Conservation (phyloP, 441 rosid species). For the Eugenia klotzschiana region DNA sequence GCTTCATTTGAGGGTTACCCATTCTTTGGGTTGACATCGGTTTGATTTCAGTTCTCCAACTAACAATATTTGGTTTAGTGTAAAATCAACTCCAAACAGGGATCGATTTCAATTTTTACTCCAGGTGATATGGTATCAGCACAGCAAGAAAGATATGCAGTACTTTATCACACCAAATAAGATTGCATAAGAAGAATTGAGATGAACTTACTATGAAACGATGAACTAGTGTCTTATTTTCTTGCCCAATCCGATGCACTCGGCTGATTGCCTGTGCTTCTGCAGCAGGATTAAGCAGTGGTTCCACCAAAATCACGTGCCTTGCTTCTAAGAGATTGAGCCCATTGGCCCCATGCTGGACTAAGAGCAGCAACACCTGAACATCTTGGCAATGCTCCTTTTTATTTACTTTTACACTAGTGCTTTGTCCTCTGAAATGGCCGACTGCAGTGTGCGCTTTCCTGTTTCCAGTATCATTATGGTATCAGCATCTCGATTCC, state of each 20-base stretch:
- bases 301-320: conserved; percentile 91
- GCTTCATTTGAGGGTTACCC: not conserved
- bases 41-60: not conserved
- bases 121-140: not conserved
- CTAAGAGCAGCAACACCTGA: conserved; percentile 72
- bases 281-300: conserved; percentile 86
- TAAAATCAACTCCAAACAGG: not conserved
- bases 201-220: conserved; percentile 57
- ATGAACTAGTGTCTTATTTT: conserved; percentile 65
- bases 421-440: conserved; percentile 47
- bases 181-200: not conserved
- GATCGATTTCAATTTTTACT: not conserved
- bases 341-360: conserved; percentile 96
- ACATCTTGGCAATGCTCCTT: conserved; percentile 13
- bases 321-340: conserved; percentile 93
- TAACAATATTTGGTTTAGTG: not conserved
- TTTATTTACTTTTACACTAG: conserved; percentile 10
- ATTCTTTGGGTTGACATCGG: not conserved
- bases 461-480: conserved; percentile 29
- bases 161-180: not conserved
- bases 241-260: conserved; percentile 89
- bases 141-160: not conserved
- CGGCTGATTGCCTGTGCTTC: conserved; percentile 96
- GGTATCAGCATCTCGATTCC: not conserved
- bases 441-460: conserved; percentile 61